Conservation (phyloP, 352 stramenopile genomes). For the Phytophthora cryptogea region DNA sequence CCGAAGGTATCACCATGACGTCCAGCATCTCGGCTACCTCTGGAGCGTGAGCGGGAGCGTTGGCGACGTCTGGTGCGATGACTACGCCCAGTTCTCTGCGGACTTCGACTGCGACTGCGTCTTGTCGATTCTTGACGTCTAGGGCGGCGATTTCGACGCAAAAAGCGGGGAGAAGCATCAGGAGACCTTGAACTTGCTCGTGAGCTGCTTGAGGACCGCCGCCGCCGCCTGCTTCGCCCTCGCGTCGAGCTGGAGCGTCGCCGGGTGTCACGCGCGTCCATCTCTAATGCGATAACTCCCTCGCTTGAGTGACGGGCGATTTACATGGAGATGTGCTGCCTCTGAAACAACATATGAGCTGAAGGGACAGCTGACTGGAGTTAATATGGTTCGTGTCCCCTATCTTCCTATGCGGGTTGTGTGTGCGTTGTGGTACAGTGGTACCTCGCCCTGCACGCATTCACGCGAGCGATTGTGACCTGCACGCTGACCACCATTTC, state of each 20-base stretch:
- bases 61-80: constrained; percentile 4
- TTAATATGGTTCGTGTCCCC: neutral
- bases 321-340: constrained; percentile 15
- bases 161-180: constrained; percentile 6
- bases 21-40: constrained; percentile 2
- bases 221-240: constrained; percentile 1
- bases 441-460: constrained; percentile 21
- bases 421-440: constrained; percentile 13
- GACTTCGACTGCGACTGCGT: constrained; percentile 23
- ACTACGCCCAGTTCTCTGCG: neutral
- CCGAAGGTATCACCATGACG: neutral
- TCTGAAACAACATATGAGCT: constrained; percentile 13
- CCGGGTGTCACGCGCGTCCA: constrained; percentile 16
- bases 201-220: constrained; percentile 11
- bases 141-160: constrained; percentile 9
- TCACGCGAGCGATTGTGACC: constrained; percentile 8
- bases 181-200: constrained; percentile 8
- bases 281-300: constrained; percentile 1
- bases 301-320: constrained; percentile 14
- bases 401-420: constrained; percentile 11
- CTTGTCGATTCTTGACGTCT: constrained; percentile 4
- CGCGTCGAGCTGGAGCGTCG: constrained; percentile 18
- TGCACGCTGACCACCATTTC: constrained; percentile 24
- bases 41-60: neutral
- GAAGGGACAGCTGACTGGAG: constrained; percentile 2